A percentile compares a stretch with the other conserved stretches of the same genome.
These are phyloP conservation scores for Exophiala oligosperma DNA, from an alignment of 2,329 filamentous ascomycete genomes.

Conservation along the genomic window DNA sequence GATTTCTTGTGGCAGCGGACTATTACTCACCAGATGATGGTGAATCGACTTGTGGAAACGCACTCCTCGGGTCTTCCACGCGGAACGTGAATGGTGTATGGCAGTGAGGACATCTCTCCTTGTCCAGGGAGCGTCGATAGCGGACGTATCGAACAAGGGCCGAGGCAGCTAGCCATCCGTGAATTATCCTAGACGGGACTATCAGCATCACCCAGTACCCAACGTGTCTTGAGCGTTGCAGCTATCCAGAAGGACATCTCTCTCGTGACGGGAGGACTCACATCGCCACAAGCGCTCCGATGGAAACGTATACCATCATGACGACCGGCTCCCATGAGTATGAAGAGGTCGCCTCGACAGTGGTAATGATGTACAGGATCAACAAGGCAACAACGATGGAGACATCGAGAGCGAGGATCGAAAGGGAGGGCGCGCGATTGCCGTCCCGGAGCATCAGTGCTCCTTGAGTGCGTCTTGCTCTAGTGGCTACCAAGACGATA, in stretches of 20 bases:
- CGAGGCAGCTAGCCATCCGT: slow-evolving; percentile 9
- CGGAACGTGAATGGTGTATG: neutral
- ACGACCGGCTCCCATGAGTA: neutral
- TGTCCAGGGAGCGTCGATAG: slow-evolving; percentile 13
- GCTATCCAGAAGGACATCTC: too few relatives aligned
- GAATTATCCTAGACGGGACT: slow-evolving; percentile 8
- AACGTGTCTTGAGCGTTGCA: neutral
- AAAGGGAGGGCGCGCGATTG: slow-evolving; percentile 4
- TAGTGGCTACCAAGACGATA: too few relatives aligned
- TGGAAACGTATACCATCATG: slow-evolving; percentile 12
- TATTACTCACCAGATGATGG: neutral
- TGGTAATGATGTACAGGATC: slow-evolving; percentile 7
- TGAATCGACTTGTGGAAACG: too few relatives aligned
- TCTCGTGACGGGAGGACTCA: slow-evolving; percentile 3
- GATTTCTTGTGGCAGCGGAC: too few relatives aligned
- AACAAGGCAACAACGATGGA: slow-evolving; percentile 12
- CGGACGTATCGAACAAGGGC: slow-evolving; percentile 9
- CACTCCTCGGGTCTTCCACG: too few relatives aligned
- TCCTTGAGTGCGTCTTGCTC: neutral
- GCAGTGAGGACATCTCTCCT: slow-evolving; percentile 16
- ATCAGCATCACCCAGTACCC: neutral
- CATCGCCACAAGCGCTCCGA: slow-evolving; percentile 17
- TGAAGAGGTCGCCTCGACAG: slow-evolving; percentile 1
- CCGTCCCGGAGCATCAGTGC: too few relatives aligned
- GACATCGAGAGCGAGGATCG: slow-evolving; percentile 5